These are phyloP conservation scores for Penicillium paradoxum DNA, from an alignment of 495 filamentous ascomycete species.

Conservation along the genomic window DNA sequence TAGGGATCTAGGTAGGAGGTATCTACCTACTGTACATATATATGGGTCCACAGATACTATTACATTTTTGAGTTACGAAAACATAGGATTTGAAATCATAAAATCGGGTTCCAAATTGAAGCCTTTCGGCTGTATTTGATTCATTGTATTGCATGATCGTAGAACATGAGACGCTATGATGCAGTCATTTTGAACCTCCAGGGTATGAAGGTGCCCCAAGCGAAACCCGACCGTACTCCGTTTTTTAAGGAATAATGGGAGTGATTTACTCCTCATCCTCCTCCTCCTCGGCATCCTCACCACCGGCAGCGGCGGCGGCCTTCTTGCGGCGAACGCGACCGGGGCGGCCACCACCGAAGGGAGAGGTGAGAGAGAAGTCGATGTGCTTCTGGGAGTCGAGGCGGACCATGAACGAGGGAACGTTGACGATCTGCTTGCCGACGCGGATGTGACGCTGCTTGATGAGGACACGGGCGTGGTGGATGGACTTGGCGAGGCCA, in stretches of 20 bases:
- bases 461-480: conserved; percentile 99
- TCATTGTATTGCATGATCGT: conserved; percentile 44
- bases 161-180: conserved; percentile 44
- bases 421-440: conserved; percentile 99
- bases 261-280: conserved; percentile 76
- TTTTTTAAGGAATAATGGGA: conserved; percentile 21
- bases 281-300: conserved; percentile 78
- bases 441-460: conserved; percentile 99
- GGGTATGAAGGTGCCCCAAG: conserved; percentile 33
- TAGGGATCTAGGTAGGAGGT: too few species aligned
- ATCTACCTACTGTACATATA: conserved; percentile 15
- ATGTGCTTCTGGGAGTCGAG: conserved; percentile 99
- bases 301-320: conserved; percentile 89
- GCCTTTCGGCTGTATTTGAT: conserved; percentile 37
- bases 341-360: conserved; percentile 93
- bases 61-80: not conserved
- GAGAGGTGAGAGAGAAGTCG: conserved; percentile 95
- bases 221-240: conserved; percentile 43
- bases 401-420: conserved; percentile 97
- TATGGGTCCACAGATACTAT: not conserved
- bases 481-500: conserved; percentile 98
- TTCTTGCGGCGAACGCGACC: conserved; percentile 99
- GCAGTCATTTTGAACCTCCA: conserved; percentile 42
- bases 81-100: conserved; percentile 1
- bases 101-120: conserved; percentile 33